These are phyloP conservation scores for Lepidium africanum DNA, from an alignment of 345 rosid genomes.

Conservation along the genomic window DNA sequence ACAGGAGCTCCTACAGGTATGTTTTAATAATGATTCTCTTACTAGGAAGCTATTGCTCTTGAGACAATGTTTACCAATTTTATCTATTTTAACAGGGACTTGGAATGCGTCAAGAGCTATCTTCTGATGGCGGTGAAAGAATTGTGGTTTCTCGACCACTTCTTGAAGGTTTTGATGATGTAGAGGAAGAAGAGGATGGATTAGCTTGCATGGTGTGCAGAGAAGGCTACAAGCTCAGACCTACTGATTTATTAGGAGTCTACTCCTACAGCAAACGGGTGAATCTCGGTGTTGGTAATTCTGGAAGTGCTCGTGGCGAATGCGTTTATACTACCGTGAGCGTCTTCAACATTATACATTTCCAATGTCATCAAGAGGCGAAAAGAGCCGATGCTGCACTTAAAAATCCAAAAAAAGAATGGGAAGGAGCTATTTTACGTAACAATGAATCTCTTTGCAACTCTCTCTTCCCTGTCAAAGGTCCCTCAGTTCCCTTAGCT, in stretches of 20 bases:
- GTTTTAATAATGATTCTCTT: conserved; percentile 5
- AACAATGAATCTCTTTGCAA: conserved; percentile 98
- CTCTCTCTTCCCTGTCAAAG: conserved; percentile 87
- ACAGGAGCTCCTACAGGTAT: conserved; percentile 80
- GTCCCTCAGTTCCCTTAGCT: conserved; percentile 69
- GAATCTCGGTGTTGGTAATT: conserved; percentile 80
- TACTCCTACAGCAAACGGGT: conserved; percentile 92
- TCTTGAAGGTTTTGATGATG: conserved; percentile 95
- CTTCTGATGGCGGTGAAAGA: conserved; percentile 89
- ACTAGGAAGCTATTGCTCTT: conserved; percentile 3
- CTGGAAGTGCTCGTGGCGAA: conserved; percentile 94
- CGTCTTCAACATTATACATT: conserved; percentile 86
- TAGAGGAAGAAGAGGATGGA: conserved; percentile 95
- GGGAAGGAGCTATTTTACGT: conserved; percentile 97
- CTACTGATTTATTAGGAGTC: conserved; percentile 82
- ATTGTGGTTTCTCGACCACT: conserved; percentile 72
- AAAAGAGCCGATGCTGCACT: conserved; percentile 95
- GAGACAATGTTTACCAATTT: conserved; percentile 15
- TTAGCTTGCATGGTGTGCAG: conserved; percentile 97
- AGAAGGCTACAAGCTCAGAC: conserved; percentile 94
- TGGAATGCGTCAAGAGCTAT: conserved; percentile 80
- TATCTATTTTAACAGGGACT: conserved; percentile 49
- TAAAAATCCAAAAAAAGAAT: conserved; percentile 97
- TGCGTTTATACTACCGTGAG: conserved; percentile 98
- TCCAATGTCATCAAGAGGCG: conserved; percentile 99